These are phyloP conservation scores for Naganishia sp. DNA, from an alignment of 1,284 basidiomycete genomes.

Conservation along the genomic window DNA sequence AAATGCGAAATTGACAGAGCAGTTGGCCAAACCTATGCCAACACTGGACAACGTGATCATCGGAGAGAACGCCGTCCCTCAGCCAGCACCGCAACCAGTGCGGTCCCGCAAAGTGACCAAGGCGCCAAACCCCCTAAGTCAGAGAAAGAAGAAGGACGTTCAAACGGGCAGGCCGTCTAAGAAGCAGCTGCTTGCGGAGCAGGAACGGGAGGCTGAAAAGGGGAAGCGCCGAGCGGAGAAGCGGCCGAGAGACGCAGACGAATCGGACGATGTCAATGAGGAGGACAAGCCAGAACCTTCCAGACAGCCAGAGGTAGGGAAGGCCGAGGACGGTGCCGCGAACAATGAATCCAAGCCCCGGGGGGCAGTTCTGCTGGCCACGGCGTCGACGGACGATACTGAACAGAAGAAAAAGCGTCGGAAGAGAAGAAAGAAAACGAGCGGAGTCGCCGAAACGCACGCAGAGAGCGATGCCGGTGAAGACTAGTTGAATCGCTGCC, in stretches of 20 bases:
- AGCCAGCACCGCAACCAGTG: constrained; percentile 51
- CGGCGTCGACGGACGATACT: neutral
- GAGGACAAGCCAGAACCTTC: constrained; percentile 24
- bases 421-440: constrained; percentile 31
- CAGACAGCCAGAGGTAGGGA: neutral
- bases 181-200: constrained; percentile 31
- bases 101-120: constrained; percentile 71
- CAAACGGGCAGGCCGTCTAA: constrained; percentile 30
- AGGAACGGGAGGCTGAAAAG: constrained; percentile 19
- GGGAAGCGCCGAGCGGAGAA: constrained; percentile 31
- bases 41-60: constrained; percentile 58
- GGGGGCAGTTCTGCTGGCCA: neutral
- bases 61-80: constrained; percentile 59
- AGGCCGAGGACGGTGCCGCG: constrained; percentile 21
- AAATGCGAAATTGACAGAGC: constrained; percentile 42
- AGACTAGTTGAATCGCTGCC: neutral
- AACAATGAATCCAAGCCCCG: neutral
- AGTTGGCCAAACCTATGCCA: constrained; percentile 42
- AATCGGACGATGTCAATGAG: constrained; percentile 34
- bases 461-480: constrained; percentile 1
- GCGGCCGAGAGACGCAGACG: constrained; percentile 35
- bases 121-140: constrained; percentile 86
- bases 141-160: constrained; percentile 76
- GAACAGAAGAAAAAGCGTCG: constrained; percentile 30
- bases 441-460: constrained; percentile 2